Evolutionary conservation across 2,329 filamentous ascomycete species (phyloP).

Genomic region (Fonsecaea multimorphosa): DNA sequence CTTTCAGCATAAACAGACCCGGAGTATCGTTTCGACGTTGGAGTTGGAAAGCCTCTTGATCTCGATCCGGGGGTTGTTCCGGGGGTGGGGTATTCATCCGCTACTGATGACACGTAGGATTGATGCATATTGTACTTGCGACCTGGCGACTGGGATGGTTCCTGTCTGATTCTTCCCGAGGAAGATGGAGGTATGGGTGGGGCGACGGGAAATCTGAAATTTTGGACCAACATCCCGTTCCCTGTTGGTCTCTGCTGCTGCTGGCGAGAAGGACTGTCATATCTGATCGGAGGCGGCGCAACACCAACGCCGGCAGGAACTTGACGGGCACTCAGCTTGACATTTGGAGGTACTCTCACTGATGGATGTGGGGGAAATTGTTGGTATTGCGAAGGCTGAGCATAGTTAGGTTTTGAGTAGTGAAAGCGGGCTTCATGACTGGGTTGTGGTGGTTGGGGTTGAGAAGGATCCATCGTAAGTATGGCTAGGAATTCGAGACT

Average conservation of each 20-base stretch:
- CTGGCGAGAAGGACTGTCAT: constrained; percentile 16
- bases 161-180: constrained; percentile 21
- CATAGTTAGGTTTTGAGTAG: constrained; percentile 33
- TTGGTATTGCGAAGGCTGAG: constrained; percentile 34
- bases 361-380: constrained; percentile 35
- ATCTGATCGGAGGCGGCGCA: constrained; percentile 32
- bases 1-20: constrained; percentile 36
- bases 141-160: constrained; percentile 23
- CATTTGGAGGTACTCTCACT: constrained; percentile 31
- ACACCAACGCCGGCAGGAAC: constrained; percentile 35
- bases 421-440: constrained; percentile 28
- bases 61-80: constrained; percentile 30
- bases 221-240: constrained; percentile 29
- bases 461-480: constrained; percentile 15
- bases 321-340: constrained; percentile 31
- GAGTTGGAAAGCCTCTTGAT: constrained; percentile 31
- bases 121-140: constrained; percentile 32
- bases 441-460: constrained; percentile 11
- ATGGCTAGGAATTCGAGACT: not conserved
- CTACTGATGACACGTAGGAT: constrained; percentile 36
- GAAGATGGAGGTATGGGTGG: constrained; percentile 27
- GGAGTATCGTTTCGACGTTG: constrained; percentile 30
- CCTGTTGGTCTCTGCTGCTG: constrained; percentile 16
- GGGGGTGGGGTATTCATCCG: constrained; percentile 30
- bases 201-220: constrained; percentile 32